Base-by-base conservation (phyloP, 2,329 filamentous ascomycete genomes). In the Penicillium sumatraense region DNA sequence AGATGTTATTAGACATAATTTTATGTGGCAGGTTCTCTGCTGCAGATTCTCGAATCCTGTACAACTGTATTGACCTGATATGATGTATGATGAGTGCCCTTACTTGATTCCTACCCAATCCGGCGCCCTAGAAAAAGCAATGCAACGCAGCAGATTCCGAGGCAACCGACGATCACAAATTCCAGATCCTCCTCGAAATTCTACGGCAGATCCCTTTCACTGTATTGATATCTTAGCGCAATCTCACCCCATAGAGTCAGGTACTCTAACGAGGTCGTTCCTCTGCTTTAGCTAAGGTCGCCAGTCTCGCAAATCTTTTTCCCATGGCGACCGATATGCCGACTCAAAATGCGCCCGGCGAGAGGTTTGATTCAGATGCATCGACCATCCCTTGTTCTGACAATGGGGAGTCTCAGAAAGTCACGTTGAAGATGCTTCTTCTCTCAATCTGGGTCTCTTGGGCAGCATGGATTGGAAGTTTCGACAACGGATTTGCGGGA, bases 401-500 rank as follows among this genome's bases (percentile, higher is more conserved):
- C 7, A 31, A 46, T 46, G 42, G 6, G 18, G 21, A 26, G 4
- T 35, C 33, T 13, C 45, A 56, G 10, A 49, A 40, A 31, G 45
- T 46, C 18, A 56, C 54, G 4, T 38, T 40, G 38, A 51, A 26
- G 13, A 57, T 57, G 55, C 21, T 57, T 11, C 18, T 53, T 5
- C 47, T 57, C 18, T 51, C 55, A 13, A 40, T 57, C 16, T 57
- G 51, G 55, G 48, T 57, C 8, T 57, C 55, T 11, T 54, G 53
- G 24, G 55, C 55, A 31, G 51, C 51, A 21, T 54, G 47, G 38
- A 59, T 59, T 27, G 38, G 50, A 10, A 51, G 45, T 21, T 61
- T 61, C 40, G 59, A 61, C 36, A 48, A 38, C 13, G 54, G 53
- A 3, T 61, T 49, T 46, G 44, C 45, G 14, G 57, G 59, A 8